Base-by-base conservation (phyloP, 1,284 basidiomycete genomes). In the Austropuccinia psidii region DNA sequence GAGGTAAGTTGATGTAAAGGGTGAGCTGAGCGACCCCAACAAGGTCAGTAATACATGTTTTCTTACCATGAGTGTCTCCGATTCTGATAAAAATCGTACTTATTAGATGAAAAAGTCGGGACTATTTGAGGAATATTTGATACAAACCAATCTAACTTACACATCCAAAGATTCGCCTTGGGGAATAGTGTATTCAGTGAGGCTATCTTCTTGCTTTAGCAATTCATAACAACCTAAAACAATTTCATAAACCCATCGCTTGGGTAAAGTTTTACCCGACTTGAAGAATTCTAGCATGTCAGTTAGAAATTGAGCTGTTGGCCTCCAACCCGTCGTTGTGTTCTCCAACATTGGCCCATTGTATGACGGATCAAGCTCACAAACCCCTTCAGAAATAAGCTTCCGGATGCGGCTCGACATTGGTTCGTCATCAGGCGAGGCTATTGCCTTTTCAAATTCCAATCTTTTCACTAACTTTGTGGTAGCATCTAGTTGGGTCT, bases 171-270 rank as follows among this genome's bases (percentile, higher is more conserved):
- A 92, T 73, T 89, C 85, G 1, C 89, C 93, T 41, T 93, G 87
- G 43, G 86, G 85, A 31, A 99, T 82, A 52, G 85, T 82, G 49
- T 95, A 85, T 69, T 90, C 87, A 19, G 96, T 91, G 79, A 99
- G 78, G 76, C 87, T 90, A 74, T 89, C 87, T 80, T 96, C 93
- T 77, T 88, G 85, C 35, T 84, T 83, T 77, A 98, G 88, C 7
- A 86, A 83, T 21, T 87, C 85, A 79, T 91, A 86, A 74, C 91
- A 93, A 33, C 91, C 93, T 13, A 99, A 84, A 33, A 94, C 85
- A 78, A 99, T 97, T 83, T 98, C 92, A 93, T 93, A 98, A 31
- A 90, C 92, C 76, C 93, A 89, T 81, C 92, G 84, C 81, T 88
- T 88, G 4, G 93, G 88, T 67, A 98, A 82, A 31, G 88, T 85